Evolutionary conservation across 768 basidiomycete genomes (phyloP).

Genomic region (Fistulinella prunicolor): DNA sequence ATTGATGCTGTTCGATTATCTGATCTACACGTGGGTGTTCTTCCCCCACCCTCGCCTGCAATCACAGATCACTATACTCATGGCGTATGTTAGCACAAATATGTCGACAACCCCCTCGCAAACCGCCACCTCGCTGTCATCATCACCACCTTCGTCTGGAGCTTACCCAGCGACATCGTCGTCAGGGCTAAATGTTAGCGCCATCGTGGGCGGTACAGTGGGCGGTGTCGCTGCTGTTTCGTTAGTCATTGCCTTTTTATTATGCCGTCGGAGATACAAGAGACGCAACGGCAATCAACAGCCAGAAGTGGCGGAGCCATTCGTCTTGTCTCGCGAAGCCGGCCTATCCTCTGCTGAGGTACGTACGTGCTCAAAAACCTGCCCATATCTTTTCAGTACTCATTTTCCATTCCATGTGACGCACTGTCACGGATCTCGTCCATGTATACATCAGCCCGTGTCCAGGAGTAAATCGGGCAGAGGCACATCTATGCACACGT

Average conservation of each 20-base stretch:
- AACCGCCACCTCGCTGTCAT: background rate
- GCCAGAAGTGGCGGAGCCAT: constrained; percentile 5
- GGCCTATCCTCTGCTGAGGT: too few relatives aligned
- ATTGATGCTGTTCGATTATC: constrained; percentile 18
- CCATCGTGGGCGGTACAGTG: background rate
- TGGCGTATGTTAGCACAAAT: background rate
- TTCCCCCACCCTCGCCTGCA: background rate
- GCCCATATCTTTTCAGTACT: too few relatives aligned
- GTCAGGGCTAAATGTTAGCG: background rate
- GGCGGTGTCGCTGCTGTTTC: background rate
- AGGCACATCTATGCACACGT: too few relatives aligned
- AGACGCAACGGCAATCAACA: background rate
- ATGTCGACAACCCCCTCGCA: background rate
- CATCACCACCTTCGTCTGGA: background rate
- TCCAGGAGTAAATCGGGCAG: too few relatives aligned
- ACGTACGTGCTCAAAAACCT: too few relatives aligned
- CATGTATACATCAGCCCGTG: too few relatives aligned
- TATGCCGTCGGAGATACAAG: constrained; percentile 6
- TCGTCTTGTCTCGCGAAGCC: background rate
- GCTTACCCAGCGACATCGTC: background rate
- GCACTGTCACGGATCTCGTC: too few relatives aligned
- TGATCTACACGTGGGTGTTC: constrained; percentile 16
- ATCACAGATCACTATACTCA: constrained; percentile 10
- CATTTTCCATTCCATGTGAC: too few relatives aligned
- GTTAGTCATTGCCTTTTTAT: background rate